These are phyloP conservation scores for Cyclocybe aegerita DNA, from an alignment of 768 basidiomycete genomes.

Conservation along the genomic window DNA sequence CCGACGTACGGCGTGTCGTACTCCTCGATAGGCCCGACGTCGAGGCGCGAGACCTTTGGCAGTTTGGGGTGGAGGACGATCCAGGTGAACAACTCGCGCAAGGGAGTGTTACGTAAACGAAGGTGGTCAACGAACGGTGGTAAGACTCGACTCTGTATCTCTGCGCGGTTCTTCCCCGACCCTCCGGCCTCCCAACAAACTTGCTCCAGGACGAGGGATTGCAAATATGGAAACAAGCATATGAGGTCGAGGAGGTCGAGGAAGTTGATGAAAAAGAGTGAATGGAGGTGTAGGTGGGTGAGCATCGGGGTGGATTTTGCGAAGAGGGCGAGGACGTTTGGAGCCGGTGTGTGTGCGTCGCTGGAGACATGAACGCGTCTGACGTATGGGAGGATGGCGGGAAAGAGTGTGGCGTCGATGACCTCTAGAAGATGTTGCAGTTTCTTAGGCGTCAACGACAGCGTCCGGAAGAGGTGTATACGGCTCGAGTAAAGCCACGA, in stretches of 20 bases:
- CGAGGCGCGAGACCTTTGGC: constrained; percentile 1
- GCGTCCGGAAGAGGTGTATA: constrained; percentile 2
- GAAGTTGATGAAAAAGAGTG: constrained; percentile 2
- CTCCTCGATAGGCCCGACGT: constrained; percentile 10
- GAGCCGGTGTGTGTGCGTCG: neutral
- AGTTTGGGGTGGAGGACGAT: constrained; percentile 3
- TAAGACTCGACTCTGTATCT: neutral
- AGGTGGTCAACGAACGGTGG: constrained; percentile 1
- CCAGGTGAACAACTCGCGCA: constrained; percentile 9
- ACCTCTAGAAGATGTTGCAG: neutral
- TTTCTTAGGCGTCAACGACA: constrained; percentile 3
- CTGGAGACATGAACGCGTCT: constrained; percentile 1
- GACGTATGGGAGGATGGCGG: constrained; percentile 5
- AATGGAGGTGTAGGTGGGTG: constrained; percentile 4
- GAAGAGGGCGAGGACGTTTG: neutral
- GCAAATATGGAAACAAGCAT: constrained; percentile 8
- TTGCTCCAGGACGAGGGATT: constrained; percentile 4
- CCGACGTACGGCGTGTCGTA: neutral
- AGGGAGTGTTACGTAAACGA: neutral
- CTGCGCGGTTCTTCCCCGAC: neutral
- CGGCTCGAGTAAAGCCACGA: constrained; percentile 11
- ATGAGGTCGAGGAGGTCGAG: constrained; percentile 6
- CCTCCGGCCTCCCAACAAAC: neutral
- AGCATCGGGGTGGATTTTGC: constrained; percentile 1
- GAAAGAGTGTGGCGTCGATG: neutral